Evolutionary conservation across 1,284 basidiomycete species (phyloP), one percentile per base, ranked within the genome.

Genomic region (Schizophyllum amplum): DNA sequence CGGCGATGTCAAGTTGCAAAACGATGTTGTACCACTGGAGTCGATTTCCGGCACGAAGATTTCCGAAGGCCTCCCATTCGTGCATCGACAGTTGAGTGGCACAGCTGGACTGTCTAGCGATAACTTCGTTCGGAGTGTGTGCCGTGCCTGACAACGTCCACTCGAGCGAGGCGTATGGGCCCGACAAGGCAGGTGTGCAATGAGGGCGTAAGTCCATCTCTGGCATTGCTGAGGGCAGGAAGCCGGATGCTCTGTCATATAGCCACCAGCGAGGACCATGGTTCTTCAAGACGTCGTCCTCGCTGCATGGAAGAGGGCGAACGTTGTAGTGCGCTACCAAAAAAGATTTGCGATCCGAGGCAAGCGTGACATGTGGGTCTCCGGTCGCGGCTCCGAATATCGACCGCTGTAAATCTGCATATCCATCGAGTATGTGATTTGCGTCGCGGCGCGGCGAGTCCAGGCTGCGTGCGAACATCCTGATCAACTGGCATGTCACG

Each of bases 21-120:
- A 71, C 62, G 15, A 81, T 73, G 57, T 81, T 82, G 47, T 75
- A 60, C 79, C 79, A 81, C 51, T 81, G 80, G 0, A 81, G 60
- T 1, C 62, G 63, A 4, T 65, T 59, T 1, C 79, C 78, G 27
- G 74, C 69, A 4, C 79, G 75, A 25, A 81, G 57, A 27, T 66
- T 65, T 0, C 72, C 72, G 57, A 77, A 80, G 0, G 74, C 68
- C 5, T 72, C 63, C 47, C 69, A 75, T 57, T 81, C 78, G 27
- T 80, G 77, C 3, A 76, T 60, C 5, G 60, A 67, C 2, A 81
- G 59, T 1, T 71, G 66, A 1, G 56, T 53, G 2, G 71, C 69
- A 46, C 75, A 77, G 4, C 70, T 60, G 0, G 61, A 62, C 59
- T 81, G 80, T 4, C 65, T 60, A 4, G 76, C 74, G 7, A 82